Base-by-base conservation (phyloP, 2,329 filamentous ascomycete species). In the Arthroderma uncinatum region DNA sequence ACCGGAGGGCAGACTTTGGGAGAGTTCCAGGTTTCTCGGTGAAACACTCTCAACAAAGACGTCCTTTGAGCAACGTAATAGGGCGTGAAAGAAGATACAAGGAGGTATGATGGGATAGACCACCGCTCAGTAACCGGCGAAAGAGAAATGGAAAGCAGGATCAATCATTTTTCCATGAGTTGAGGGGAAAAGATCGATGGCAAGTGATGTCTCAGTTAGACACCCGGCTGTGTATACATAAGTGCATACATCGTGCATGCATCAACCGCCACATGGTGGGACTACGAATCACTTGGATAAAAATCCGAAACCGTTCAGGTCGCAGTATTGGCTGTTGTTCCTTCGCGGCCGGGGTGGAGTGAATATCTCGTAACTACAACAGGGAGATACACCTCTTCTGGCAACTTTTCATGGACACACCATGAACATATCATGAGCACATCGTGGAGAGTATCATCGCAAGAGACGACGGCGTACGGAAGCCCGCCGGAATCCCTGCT, bases 31-130 rank as follows among this genome's bases (percentile, higher is more conserved):
- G 47, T 30, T 30, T 33, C 28, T 30, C 28, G n/a, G 14, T 50
- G 47, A 50, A 50, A 50, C 47, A 50, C 47, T 16, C 47, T 16
- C 47, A 50, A 50, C 47, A 50, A 50, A 50, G 47, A 25, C 28
- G 14, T 14, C 10, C 44, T 14, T 28, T 33, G 25, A 33, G 12
- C 14, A 4, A 16, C 4, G 33, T 30, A 30, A 12, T 7, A 30
- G n/a, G 25, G n/a, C n/a, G n/a, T 50, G 47, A 50, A 50, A 50
- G 25, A 50, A 30, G 28, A 3, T 21, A 48, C 7, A 30, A 21
- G n/a, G 14, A n/a, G 33, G 19, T 9, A 47, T 14, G 25, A 19
- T 25, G 47, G 47, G 8, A 50, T 6, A 50, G 33, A 30, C 28
- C 47, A 16, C 7, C 19, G 23, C 14, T n/a, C 47, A 16, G 23